Evolutionary conservation across 2,329 filamentous ascomycete genomes (phyloP).

Genomic region (Incumbomyces lentus): DNA sequence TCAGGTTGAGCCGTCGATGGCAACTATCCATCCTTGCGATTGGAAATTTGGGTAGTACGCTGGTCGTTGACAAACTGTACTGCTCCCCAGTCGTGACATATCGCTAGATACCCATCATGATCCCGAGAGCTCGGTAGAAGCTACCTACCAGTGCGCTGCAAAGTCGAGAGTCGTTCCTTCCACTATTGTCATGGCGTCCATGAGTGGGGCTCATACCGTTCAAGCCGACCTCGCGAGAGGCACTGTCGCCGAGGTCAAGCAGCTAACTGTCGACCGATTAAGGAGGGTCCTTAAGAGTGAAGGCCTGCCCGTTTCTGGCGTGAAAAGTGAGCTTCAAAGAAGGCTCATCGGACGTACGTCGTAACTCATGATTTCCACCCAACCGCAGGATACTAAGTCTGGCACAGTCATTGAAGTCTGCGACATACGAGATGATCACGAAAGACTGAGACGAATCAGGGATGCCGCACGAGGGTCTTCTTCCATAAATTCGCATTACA

Average conservation of each 20-base stretch:
- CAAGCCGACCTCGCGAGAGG: conserved; percentile 7
- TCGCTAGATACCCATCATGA: not conserved
- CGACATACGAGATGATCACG: conserved; percentile 12
- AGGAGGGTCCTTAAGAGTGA: conserved; percentile 67
- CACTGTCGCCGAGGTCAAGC: conserved; percentile 38
- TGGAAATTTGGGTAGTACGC: too few relatives aligned
- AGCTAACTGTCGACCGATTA: conserved; percentile 55
- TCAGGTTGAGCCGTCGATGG: too few relatives aligned
- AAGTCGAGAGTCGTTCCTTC: too few relatives aligned
- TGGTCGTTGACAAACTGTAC: too few relatives aligned
- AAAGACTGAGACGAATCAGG: conserved; percentile 12
- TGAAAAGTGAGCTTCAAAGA: conserved; percentile 71
- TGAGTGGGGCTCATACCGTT: conserved; percentile 3
- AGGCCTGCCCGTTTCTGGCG: conserved; percentile 65
- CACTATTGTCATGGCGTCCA: not conserved
- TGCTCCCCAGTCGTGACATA: not conserved
- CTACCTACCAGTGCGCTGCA: not conserved
- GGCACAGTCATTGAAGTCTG: conserved; percentile 17
- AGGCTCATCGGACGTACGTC: conserved; percentile 69
- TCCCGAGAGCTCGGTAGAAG: not conserved
- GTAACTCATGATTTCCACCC: conserved; percentile 6
- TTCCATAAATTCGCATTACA: not conserved
- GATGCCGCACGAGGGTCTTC: conserved; percentile 12
- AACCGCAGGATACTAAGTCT: not conserved
- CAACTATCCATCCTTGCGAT: too few relatives aligned